Evolutionary conservation across 2,329 filamentous ascomycete species (phyloP), one percentile per base, ranked within the genome.

Genomic region (Dactylonectria estremocensis): DNA sequence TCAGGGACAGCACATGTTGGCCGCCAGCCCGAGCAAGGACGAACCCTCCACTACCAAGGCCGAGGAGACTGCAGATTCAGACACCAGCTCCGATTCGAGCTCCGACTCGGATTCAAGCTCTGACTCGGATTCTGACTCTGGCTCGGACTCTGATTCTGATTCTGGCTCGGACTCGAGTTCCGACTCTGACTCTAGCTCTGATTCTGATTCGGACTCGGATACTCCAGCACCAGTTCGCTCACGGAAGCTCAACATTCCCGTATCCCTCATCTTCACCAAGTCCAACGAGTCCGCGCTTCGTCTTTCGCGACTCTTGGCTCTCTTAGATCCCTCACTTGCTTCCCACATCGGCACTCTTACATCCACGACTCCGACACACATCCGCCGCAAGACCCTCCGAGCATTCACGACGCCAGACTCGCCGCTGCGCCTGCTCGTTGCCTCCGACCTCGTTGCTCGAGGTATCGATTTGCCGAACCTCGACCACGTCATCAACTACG

Each of bases 401-500:
- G 87, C 88, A n/a, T 95, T 95, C 79, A 82, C 87, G 3, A 88
- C 88, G 66, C 85, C 87, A 3, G 93, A 94, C 75, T 84, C 87
- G 2, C 89, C 89, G 65, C 81, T 93, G 28, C 90, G 91, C 7
- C 90, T 97, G 53, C 89, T 98, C 49, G 91, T 98, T 52, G 95
- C 95, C 1, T 97, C 96, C 0, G 95, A 98, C 78, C 92, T 97
- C n/a, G 94, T 96, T 1, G 94, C 95, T 2, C 93, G 95, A 70
- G 96, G 95, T 75, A 90, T 98, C 28, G 95, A 98, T 80, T 86
- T 97, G 13, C 89, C 90, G 1, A 87, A 89, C 53, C 88, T 98
- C 53, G 90, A 91, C 40, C 93, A 97, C 77, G 94, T 98, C 53
- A 85, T 98, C 81, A 98, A 97, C 83, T 98, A 98, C 84, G 95